Evolutionary conservation across 768 basidiomycete species (phyloP), one percentile per base, ranked within the genome.

Genomic region (Cantharellus anzutake): DNA sequence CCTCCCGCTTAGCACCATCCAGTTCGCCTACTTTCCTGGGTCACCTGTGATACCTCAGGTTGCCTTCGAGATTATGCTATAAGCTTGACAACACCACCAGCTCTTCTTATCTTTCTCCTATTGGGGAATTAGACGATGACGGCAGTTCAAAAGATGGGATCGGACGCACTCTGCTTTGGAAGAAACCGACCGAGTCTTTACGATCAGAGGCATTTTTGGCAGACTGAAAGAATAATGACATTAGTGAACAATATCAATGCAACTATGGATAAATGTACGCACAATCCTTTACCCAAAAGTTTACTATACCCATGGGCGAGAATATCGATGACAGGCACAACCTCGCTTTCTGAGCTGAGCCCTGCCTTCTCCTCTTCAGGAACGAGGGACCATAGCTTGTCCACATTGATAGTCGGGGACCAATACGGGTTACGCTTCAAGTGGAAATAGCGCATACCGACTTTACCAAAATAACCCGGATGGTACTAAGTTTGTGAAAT

Each of bases 381-480:
- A 38, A 96, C 84, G 68, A 96, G 84, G 64, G 81, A 78, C 90
- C 90, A 90, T 58, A 94, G 79, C 76, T 93, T 93, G 80, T 98
- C 96, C 72, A 98, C 83, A 77, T 99, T 99, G 84, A 99, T 88
- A 71, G 84, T 86, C 20, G 94, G 92, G 64, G 85, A 81, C 92
- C 90, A 96, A 74, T 82, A 78, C 66, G 78, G 73, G 73, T 96
- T 96, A 73, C 83, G 84, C 60, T 87, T 91, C 64, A 91, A 74
- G 73, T 99, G 96, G 87, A 86, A 99, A 74, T 84, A 84, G 71
- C 96, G 83, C 94, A 99, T 99, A 89, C 96, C 96, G 72, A 94
- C 90, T 77, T 97, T 97, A 79, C 93, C 93, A 73, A 94, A 98
- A 90, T 97, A 97, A 87, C 93, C 93, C 73, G 92, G 92, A 76